phyloP scores from a whole-genome alignment of 2,329 filamentous ascomycete genomes.

The Botrytis pseudocinerea region DNA sequence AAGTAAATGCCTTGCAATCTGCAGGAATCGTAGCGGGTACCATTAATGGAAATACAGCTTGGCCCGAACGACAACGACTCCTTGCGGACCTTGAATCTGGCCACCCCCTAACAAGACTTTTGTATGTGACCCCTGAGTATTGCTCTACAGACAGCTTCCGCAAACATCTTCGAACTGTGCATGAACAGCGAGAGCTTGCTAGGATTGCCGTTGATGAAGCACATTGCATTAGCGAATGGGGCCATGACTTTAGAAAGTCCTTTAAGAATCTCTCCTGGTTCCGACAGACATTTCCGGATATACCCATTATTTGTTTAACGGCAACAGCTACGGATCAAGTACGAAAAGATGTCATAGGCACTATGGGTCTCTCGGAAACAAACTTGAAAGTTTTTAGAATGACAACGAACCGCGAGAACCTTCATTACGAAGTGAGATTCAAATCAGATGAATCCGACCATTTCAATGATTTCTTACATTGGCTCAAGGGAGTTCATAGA shows the following conservation, averaged over 20 bases:
- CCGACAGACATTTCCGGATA: slow-evolving; percentile 74
- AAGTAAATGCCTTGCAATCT: slow-evolving; percentile 76
- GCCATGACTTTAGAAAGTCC: slow-evolving; percentile 91
- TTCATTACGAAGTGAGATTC: slow-evolving; percentile 89
- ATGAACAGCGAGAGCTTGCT: slow-evolving; percentile 80
- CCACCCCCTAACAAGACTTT: slow-evolving; percentile 76
- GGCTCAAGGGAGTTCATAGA: slow-evolving; percentile 72
- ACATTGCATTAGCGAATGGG: slow-evolving; percentile 98
- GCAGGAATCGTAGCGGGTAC: slow-evolving; percentile 79
- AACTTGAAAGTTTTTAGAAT: slow-evolving; percentile 76
- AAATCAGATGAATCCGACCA: slow-evolving; percentile 73
- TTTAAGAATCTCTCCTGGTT: slow-evolving; percentile 90
- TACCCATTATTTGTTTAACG: slow-evolving; percentile 90
- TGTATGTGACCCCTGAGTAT: slow-evolving; percentile 92
- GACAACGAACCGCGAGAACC: slow-evolving; percentile 78
- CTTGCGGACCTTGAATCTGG: slow-evolving; percentile 82
- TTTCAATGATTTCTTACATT: slow-evolving; percentile 71
- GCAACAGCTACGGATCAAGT: slow-evolving; percentile 85
- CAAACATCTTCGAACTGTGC: slow-evolving; percentile 67
- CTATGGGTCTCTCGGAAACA: slow-evolving; percentile 65
- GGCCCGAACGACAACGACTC: slow-evolving; percentile 64
- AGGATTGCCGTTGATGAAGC: slow-evolving; percentile 91
- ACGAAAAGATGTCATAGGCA: slow-evolving; percentile 76
- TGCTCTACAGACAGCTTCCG: slow-evolving; percentile 79
- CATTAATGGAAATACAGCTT: slow-evolving; percentile 79